These are phyloP conservation scores for Eremothecium coryli DNA, from an alignment of 1,139 yeast species.

Conservation along the genomic window DNA sequence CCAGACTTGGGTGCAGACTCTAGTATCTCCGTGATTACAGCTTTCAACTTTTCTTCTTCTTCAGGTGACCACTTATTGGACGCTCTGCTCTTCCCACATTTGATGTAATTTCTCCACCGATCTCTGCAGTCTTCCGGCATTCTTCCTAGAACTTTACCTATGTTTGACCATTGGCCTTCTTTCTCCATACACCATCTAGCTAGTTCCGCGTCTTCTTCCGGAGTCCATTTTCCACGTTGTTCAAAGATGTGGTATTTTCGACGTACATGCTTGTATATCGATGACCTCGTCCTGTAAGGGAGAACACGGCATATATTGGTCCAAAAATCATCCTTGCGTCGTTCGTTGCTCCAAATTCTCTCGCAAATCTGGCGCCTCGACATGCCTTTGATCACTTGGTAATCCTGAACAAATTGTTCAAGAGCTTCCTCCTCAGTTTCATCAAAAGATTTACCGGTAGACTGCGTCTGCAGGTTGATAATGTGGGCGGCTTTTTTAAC, in stretches of 20 bases:
- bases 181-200: conserved; percentile 53
- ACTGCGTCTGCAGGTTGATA: conserved; percentile 26
- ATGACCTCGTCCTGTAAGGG: conserved; percentile 78
- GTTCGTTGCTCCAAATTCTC: conserved; percentile 78
- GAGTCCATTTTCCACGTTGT: conserved; percentile 82
- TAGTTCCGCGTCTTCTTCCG: conserved; percentile 64
- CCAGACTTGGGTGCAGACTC: conserved; percentile 19
- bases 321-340: conserved; percentile 86
- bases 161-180: conserved; percentile 78
- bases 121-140: conserved; percentile 98
- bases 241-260: conserved; percentile 81
- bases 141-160: conserved; percentile 69
- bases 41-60: conserved; percentile 57
- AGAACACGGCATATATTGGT: conserved; percentile 65
- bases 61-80: conserved; percentile 69
- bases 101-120: conserved; percentile 89
- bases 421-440: conserved; percentile 60
- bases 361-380: conserved; percentile 63
- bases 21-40: conserved; percentile 42
- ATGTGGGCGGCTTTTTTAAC: conserved; percentile 28
- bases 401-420: conserved; percentile 62
- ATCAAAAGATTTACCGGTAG: conserved; percentile 29
- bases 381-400: conserved; percentile 52
- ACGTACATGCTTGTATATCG: conserved; percentile 84
- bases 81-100: conserved; percentile 71